These are phyloP conservation scores for Mucor mucedo DNA, from an alignment of 371 early-diverging fungal genomes.

Conservation along the genomic window DNA sequence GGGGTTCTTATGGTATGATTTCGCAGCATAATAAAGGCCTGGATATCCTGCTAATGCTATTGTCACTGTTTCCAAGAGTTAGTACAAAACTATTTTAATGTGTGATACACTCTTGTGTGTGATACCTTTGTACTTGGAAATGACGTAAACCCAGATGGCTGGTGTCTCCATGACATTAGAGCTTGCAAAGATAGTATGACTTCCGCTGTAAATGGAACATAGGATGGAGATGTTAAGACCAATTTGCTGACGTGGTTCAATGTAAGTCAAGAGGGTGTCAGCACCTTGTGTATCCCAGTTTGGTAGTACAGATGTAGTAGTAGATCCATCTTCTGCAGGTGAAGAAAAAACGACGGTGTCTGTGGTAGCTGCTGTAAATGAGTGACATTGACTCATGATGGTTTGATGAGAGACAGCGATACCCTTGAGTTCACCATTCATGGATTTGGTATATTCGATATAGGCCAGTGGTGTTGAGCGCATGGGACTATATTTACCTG, in stretches of 20 bases:
- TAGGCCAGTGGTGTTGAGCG: conserved; percentile 69
- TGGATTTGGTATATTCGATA: conserved; percentile 79
- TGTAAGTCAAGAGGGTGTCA: conserved; percentile 63
- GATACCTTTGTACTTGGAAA: conserved; percentile 61
- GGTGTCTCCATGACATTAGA: conserved; percentile 64
- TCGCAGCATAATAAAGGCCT: conserved; percentile 63
- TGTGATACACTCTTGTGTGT: not conserved
- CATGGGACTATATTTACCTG: conserved; percentile 42
- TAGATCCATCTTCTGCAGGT: conserved; percentile 13
- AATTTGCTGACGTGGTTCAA: conserved; percentile 82
- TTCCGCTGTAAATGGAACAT: conserved; percentile 70
- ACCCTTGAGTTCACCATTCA: conserved; percentile 81
- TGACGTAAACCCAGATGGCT: conserved; percentile 68
- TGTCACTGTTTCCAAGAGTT: conserved; percentile 49
- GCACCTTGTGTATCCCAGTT: conserved; percentile 29
- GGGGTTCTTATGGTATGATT: conserved; percentile 55
- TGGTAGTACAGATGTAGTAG: conserved; percentile 15
- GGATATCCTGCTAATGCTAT: conserved; percentile 76
- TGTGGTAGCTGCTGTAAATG: conserved; percentile 28
- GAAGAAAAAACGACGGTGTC: conserved; percentile 18
- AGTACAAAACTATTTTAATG: not conserved
- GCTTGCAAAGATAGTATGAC: conserved; percentile 66
- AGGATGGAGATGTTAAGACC: conserved; percentile 72
- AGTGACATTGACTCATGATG: conserved; percentile 68
- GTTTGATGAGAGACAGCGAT: conserved; percentile 77